Base-by-base conservation (phyloP, 768 basidiomycete species). In the Mycena alexandri region DNA sequence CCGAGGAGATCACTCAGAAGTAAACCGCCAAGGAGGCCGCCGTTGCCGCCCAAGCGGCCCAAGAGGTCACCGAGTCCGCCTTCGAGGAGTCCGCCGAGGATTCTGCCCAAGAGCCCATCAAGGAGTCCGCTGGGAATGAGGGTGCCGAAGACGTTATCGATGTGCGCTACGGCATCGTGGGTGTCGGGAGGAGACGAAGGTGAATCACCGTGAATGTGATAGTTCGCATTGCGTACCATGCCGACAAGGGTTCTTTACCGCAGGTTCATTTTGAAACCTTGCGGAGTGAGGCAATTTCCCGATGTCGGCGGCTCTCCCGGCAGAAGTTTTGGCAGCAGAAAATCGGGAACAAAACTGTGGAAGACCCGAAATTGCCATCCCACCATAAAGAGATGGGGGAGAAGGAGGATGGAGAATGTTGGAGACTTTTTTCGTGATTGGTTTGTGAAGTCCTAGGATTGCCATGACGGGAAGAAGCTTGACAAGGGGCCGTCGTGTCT, bases 81-180 rank as follows among this genome's bases (percentile, higher is more conserved):
- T 16, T 17, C 50, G 34, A 29, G 29, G 29, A 29, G 29, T 6
- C 58, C 64, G 4, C 56, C 54, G 29, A 65, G 63, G 38, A 64
- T 22, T 19, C 56, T 33, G 57, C 34, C 34, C 17, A 59, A n/a
- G 16, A 65, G 43, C 10, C 42, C 52, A n/a, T 19, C 61, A 43
- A 63, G 42, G 2, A 63, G 61, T 5, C 54, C 64, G 46, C 36
- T 29, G 51, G 44, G 52, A 12, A 67, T 25, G 59, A 67, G 65
- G 13, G 8, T 25, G 53, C 11, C 12, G 59, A 61, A 19, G 0
- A 67, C 24, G 51, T 14, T 6, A n/a, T 67, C 43, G 44, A 67
- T 56, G 46, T 61, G 51, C 13, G 24, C 5, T 16, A 61, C 43
- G 12, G 59, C 65, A 19, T 16, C 50, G 59, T 19, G 8, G 41